phyloP scores from a whole-genome alignment of 345 rosid genomes.

The Sonneratia caseolaris region DNA sequence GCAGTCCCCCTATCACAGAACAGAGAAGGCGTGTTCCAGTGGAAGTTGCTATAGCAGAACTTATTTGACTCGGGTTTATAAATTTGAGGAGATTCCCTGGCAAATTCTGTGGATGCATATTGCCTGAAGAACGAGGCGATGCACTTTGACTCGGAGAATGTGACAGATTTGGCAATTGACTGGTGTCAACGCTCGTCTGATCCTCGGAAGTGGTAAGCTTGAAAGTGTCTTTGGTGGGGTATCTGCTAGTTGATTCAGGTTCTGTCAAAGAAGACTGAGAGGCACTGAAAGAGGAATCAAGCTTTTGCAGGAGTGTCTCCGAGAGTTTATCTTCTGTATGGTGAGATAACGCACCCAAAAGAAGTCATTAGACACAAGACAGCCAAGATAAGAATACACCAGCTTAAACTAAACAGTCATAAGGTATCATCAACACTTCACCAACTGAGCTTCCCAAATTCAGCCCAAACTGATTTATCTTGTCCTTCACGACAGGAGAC shows the following conservation, averaged over 20 bases:
- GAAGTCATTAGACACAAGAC: not conserved
- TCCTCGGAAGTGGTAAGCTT: not conserved
- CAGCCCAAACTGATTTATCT: not conserved
- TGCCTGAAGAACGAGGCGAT: conserved; percentile 11
- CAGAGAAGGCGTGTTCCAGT: conserved; percentile 36
- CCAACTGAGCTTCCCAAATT: not conserved
- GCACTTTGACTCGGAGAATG: conserved; percentile 23
- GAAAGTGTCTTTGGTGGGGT: not conserved
- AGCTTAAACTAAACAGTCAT: too few species aligned
- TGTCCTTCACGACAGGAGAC: too few species aligned
- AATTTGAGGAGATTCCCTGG: not conserved
- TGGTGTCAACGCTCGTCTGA: not conserved
- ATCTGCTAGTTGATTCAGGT: not conserved
- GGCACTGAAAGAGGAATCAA: not conserved
- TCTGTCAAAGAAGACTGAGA: not conserved
- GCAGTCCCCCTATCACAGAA: conserved; percentile 34
- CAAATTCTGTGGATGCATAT: not conserved
- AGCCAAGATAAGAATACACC: not conserved
- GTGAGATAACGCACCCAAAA: not conserved
- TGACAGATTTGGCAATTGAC: not conserved
- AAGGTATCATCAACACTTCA: not conserved
- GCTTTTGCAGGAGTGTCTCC: conserved; percentile 16
- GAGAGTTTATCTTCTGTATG: conserved; percentile 9
- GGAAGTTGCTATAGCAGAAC: conserved; percentile 47
- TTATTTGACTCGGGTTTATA: conserved; percentile 40